Conservation (phyloP, 306 rosid species). For the Vicia faba region DNA sequence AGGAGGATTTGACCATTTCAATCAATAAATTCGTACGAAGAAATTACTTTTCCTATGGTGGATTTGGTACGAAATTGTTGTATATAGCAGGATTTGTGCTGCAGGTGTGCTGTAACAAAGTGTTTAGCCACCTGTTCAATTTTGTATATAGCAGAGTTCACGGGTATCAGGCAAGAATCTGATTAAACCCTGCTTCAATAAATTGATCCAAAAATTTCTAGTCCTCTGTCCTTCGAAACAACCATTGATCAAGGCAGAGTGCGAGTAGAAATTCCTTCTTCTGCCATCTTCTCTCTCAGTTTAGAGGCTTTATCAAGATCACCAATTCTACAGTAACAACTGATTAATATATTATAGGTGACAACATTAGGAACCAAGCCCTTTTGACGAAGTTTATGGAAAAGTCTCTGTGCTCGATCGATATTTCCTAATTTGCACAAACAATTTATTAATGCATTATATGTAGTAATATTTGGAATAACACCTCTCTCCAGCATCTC, state of each 20-base stretch:
- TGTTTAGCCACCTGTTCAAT: slow-evolving; percentile 11
- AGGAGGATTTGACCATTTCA: slow-evolving; percentile 4
- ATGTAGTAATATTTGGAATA: slow-evolving; percentile 66
- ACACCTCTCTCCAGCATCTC: slow-evolving; percentile 70
- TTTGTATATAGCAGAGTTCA: slow-evolving; percentile 28
- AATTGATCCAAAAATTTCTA: slow-evolving; percentile 41
- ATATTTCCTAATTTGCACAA: slow-evolving; percentile 75
- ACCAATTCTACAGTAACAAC: slow-evolving; percentile 61
- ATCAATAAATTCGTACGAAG: neutral
- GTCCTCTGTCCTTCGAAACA: slow-evolving; percentile 37
- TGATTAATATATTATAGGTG: slow-evolving; percentile 70
- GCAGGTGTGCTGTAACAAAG: slow-evolving; percentile 7
- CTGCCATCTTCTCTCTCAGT: slow-evolving; percentile 63
- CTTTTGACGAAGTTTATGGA: slow-evolving; percentile 64
- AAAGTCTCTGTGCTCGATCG: slow-evolving; percentile 72
- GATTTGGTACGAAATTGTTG: slow-evolving; percentile 6
- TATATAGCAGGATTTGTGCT: slow-evolving; percentile 19
- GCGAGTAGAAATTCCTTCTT: slow-evolving; percentile 59
- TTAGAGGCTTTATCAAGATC: slow-evolving; percentile 63
- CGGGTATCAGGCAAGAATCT: slow-evolving; percentile 34
- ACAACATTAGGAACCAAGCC: slow-evolving; percentile 72
- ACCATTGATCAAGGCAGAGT: slow-evolving; percentile 47
- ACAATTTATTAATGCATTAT: slow-evolving; percentile 79
- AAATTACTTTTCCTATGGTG: neutral
- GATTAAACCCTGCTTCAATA: slow-evolving; percentile 36